Evolutionary conservation across 345 rosid species (phyloP).

Genomic region (Sonneratia caseolaris): DNA sequence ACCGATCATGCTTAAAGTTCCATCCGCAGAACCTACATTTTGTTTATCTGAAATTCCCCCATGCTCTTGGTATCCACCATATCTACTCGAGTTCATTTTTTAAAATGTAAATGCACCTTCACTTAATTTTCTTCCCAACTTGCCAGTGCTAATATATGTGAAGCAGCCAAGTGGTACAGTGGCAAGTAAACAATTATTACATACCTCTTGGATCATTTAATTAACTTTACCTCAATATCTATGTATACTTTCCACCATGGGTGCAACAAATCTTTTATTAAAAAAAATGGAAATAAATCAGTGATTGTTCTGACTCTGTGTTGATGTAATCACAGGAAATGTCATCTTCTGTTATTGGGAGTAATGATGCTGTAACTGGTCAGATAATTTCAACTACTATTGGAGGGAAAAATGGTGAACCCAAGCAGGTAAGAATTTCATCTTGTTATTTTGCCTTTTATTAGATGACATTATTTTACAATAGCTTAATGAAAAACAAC

Average conservation of each 20-base stretch:
- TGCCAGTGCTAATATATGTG: neutral
- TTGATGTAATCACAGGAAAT: slow-evolving; percentile 33
- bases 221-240: neutral
- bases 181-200: neutral
- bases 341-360: slow-evolving; percentile 42
- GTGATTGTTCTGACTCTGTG: neutral
- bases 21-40: neutral
- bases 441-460: neutral
- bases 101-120: neutral
- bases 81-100: neutral
- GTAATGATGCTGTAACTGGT: slow-evolving; percentile 56
- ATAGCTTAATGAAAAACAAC: neutral
- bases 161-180: slow-evolving; percentile 1
- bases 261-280: neutral
- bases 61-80: neutral
- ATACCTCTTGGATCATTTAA: neutral
- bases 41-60: neutral
- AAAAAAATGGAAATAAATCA: neutral
- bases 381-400: slow-evolving; percentile 69
- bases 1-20: neutral
- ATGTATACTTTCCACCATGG: neutral
- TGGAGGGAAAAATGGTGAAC: slow-evolving; percentile 84
- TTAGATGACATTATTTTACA: neutral
- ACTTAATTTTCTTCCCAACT: neutral
- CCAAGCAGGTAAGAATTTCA: slow-evolving; percentile 42